Percentiles rank a stretch among this genome's conserved stretches.
Evolutionary conservation across 805 yeast species (phyloP).

Genomic region (Starmerella kuoi): DNA sequence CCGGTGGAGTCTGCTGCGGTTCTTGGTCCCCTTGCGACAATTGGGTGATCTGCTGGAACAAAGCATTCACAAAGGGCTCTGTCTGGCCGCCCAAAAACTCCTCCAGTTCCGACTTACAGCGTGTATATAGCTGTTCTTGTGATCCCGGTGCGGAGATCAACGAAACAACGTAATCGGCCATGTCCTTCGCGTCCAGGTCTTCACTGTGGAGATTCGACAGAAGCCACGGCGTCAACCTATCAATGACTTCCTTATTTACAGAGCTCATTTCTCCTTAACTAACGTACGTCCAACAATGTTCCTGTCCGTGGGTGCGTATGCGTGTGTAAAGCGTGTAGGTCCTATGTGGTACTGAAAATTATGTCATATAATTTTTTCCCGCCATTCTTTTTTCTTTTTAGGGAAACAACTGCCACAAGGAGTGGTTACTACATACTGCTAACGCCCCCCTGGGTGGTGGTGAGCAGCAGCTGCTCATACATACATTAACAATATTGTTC

Average conservation of each 20-base stretch:
- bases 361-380: too few species aligned
- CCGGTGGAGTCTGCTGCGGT: slow-evolving; percentile 1
- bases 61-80: slow-evolving; percentile 27
- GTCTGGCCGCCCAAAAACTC: slow-evolving; percentile 33
- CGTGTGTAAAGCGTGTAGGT: neutral
- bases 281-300: too few species aligned
- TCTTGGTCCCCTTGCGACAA: slow-evolving; percentile 7
- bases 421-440: too few species aligned
- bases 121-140: slow-evolving; percentile 27
- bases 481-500: too few species aligned
- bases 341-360: too few species aligned
- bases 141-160: slow-evolving; percentile 32
- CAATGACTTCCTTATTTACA: slow-evolving; percentile 7
- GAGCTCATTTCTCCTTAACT: slow-evolving; percentile 1
- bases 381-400: too few species aligned
- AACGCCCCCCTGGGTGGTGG: too few species aligned
- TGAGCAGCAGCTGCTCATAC: too few species aligned
- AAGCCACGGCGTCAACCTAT: slow-evolving; percentile 20
- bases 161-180: slow-evolving; percentile 37
- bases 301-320: neutral
- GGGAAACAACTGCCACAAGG: too few species aligned
- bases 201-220: slow-evolving; percentile 8
- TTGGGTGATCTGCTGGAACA: slow-evolving; percentile 27
- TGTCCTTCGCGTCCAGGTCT: slow-evolving; percentile 24
- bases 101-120: slow-evolving; percentile 30